Percentiles rank a stretch among this genome's conserved stretches.
phyloP scores from a whole-genome alignment of 169 alveolate species.

The Plasmodium inui region DNA sequence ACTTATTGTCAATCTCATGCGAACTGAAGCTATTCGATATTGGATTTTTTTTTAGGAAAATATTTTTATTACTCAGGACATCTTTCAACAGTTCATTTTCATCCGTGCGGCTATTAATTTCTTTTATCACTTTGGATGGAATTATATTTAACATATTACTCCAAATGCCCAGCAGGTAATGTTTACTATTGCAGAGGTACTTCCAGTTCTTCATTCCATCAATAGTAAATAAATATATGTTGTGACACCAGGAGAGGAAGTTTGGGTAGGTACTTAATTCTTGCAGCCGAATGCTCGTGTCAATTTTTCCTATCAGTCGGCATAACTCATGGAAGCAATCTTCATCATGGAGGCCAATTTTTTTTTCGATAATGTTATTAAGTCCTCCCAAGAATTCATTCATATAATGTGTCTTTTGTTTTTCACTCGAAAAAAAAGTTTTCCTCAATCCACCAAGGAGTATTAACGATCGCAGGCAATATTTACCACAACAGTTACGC shows the following conservation, averaged over 20 bases:
- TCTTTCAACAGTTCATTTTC: constrained; percentile 68
- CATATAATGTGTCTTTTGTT: constrained; percentile 88
- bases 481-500: constrained; percentile 86
- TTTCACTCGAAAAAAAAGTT: constrained; percentile 91
- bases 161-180: constrained; percentile 94
- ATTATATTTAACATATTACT: constrained; percentile 86
- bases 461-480: constrained; percentile 90
- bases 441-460: constrained; percentile 90
- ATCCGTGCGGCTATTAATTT: constrained; percentile 71
- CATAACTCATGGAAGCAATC: constrained; percentile 94
- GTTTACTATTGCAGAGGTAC: constrained; percentile 92
- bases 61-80: constrained; percentile 53
- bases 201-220: constrained; percentile 92
- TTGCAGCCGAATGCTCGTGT: constrained; percentile 91
- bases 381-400: constrained; percentile 91
- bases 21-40: constrained; percentile 63
- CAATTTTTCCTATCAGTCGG: constrained; percentile 91
- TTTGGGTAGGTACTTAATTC: constrained; percentile 83
- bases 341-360: constrained; percentile 91
- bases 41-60: constrained; percentile 41
- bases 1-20: constrained; percentile 56
- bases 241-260: constrained; percentile 92
- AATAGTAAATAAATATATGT: constrained; percentile 90
- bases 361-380: constrained; percentile 88
- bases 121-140: constrained; percentile 64